Conservation (phyloP, 1,284 basidiomycete species). For the Melanopsichium pennsylvanicum region DNA sequence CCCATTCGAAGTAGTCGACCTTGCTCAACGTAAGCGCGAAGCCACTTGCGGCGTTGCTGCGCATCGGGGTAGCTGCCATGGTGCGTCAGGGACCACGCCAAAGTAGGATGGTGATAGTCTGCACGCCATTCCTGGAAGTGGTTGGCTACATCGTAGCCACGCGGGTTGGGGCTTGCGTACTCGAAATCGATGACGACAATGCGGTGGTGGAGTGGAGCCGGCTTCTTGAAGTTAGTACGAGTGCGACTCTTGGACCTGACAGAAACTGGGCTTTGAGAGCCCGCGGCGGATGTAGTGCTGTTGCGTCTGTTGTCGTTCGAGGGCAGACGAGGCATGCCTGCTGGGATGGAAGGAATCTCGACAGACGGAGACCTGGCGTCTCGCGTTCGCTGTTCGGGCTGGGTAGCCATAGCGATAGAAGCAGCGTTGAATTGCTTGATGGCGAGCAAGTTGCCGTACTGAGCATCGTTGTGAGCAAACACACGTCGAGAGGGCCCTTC, state of each 20-base stretch:
- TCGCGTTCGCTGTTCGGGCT: conserved; percentile 13
- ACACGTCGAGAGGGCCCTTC: conserved; percentile 59
- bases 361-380: conserved; percentile 20
- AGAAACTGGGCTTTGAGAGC: conserved; percentile 19
- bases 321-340: conserved; percentile 44
- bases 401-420: background rate
- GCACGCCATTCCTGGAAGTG: conserved; percentile 64
- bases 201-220: conserved; percentile 50
- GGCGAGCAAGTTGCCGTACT: conserved; percentile 61
- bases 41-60: conserved; percentile 58
- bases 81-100: conserved; percentile 54
- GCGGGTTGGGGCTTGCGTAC: conserved; percentile 59
- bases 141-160: conserved; percentile 63
- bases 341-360: conserved; percentile 36
- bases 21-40: conserved; percentile 63
- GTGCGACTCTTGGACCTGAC: conserved; percentile 38
- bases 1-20: conserved; percentile 55
- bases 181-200: conserved; percentile 65
- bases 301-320: conserved; percentile 31
- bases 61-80: conserved; percentile 56
- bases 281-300: conserved; percentile 14
- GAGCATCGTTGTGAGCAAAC: conserved; percentile 63
- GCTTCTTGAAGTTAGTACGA: conserved; percentile 24
- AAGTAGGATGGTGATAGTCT: conserved; percentile 55
- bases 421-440: conserved; percentile 37